Conservation (phyloP, 2,329 filamentous ascomycete species). For the Stemphylium vesicarium region DNA sequence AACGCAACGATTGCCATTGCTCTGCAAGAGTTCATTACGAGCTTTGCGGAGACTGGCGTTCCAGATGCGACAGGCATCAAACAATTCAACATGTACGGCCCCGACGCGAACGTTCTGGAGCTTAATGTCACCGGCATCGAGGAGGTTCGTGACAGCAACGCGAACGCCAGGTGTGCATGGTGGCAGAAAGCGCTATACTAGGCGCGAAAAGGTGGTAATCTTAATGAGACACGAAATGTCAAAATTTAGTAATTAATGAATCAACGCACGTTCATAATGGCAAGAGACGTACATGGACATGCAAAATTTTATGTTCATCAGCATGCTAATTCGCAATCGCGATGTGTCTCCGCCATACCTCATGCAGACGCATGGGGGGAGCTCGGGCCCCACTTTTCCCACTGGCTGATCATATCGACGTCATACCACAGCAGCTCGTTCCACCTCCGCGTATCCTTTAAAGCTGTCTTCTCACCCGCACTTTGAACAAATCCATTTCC, state of each 20-base stretch:
- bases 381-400: slow-evolving; percentile 8
- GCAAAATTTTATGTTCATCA: slow-evolving; percentile 1
- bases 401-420: slow-evolving; percentile 29
- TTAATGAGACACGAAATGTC: neutral
- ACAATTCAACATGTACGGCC: slow-evolving; percentile 56
- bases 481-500: slow-evolving; percentile 5
- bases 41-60: slow-evolving; percentile 50
- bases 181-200: slow-evolving; percentile 60
- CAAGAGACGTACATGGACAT: neutral
- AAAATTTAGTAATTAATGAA: slow-evolving; percentile 4
- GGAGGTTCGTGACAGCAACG: slow-evolving; percentile 53
- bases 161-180: slow-evolving; percentile 58
- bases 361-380: slow-evolving; percentile 1
- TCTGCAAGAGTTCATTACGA: slow-evolving; percentile 55
- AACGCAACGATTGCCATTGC: slow-evolving; percentile 51
- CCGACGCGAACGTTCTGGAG: slow-evolving; percentile 52
- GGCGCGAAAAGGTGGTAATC: slow-evolving; percentile 4
- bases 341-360: slow-evolving; percentile 1
- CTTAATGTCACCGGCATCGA: slow-evolving; percentile 53
- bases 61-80: slow-evolving; percentile 50
- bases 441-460: slow-evolving; percentile 20
- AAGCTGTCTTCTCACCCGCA: slow-evolving; percentile 19
- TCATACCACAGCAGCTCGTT: slow-evolving; percentile 22
- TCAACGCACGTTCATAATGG: neutral
- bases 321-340: slow-evolving; percentile 10